These are phyloP conservation scores for Pterocarpus santalinus DNA, from an alignment of 306 rosid species.

Conservation along the genomic window DNA sequence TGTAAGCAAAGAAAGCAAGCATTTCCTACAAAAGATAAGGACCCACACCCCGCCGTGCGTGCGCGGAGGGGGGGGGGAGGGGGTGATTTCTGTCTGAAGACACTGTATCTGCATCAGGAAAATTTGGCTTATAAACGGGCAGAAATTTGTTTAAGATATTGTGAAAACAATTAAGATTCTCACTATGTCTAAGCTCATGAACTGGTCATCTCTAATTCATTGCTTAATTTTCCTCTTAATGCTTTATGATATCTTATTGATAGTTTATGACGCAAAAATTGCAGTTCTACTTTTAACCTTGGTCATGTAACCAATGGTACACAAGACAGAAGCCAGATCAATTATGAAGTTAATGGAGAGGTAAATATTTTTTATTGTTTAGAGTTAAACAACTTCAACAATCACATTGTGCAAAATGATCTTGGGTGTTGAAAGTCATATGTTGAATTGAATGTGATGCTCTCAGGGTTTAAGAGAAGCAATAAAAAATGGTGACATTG, in stretches of 20 bases:
- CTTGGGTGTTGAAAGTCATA: slow-evolving; percentile 39
- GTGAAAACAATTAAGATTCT: slow-evolving; percentile 16
- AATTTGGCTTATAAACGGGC: not conserved
- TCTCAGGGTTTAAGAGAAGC: slow-evolving; percentile 95
- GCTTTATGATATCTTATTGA: slow-evolving; percentile 34
- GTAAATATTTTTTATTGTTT: slow-evolving; percentile 54
- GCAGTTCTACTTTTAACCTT: slow-evolving; percentile 72
- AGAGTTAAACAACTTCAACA: slow-evolving; percentile 33
- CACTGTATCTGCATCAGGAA: slow-evolving; percentile 19
- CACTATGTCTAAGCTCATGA: slow-evolving; percentile 10
- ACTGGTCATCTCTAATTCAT: slow-evolving; percentile 32
- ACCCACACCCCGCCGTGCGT: too few relatives aligned
- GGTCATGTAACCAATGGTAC: slow-evolving; percentile 58
- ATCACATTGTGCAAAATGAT: slow-evolving; percentile 30
- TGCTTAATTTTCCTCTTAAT: slow-evolving; percentile 36
- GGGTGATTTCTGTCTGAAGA: not conserved
- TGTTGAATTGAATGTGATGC: slow-evolving; percentile 41
- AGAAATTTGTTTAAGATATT: slow-evolving; percentile 8
- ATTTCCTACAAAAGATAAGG: not conserved
- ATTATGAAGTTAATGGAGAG: slow-evolving; percentile 92
- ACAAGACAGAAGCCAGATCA: slow-evolving; percentile 54
- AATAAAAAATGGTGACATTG: slow-evolving; percentile 82
- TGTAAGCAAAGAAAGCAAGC: not conserved
- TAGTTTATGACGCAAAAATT: slow-evolving; percentile 41
- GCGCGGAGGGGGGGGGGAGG: too few relatives aligned